A percentile compares a stretch with the other conserved stretches of the same genome.
These are phyloP conservation scores for Penicillium occitanis DNA, from an alignment of 2,329 filamentous ascomycete genomes.

Conservation along the genomic window DNA sequence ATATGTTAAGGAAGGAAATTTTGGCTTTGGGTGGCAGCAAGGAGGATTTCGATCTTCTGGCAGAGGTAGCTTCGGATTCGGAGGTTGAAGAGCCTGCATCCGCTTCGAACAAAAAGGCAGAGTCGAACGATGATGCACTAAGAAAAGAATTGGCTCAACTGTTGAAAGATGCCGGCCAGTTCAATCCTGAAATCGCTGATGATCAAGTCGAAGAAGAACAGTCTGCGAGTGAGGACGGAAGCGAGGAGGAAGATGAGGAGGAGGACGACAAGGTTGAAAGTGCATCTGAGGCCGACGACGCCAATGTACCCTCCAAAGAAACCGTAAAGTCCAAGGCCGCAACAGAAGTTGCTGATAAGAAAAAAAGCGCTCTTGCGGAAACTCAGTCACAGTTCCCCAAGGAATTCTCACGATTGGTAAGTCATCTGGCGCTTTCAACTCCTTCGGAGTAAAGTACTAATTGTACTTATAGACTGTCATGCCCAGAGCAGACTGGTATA, in stretches of 20 bases:
- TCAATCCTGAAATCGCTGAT: conserved; percentile 27
- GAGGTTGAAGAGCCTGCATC: conserved; percentile 43
- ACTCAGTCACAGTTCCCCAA: conserved; percentile 31
- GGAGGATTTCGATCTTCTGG: conserved; percentile 50
- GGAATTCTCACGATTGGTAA: conserved; percentile 38
- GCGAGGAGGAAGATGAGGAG: conserved; percentile 28
- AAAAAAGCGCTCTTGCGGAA: conserved; percentile 25
- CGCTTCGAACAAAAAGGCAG: conserved; percentile 28
- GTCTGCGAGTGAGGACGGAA: conserved; percentile 33
- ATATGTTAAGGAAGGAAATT: conserved; percentile 45
- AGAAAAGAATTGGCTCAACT: conserved; percentile 42
- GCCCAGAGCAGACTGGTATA: conserved; percentile 68
- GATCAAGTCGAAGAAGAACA: conserved; percentile 36
- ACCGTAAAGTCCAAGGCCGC: background rate
- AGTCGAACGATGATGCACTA: conserved; percentile 37
- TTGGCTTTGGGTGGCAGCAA: conserved; percentile 50
- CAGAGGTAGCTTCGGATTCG: conserved; percentile 46
- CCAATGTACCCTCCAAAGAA: conserved; percentile 24
- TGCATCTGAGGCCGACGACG: conserved; percentile 33
- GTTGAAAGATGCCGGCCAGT: conserved; percentile 37
- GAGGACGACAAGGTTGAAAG: conserved; percentile 1
- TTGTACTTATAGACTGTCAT: conserved; percentile 53
- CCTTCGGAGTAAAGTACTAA: background rate
- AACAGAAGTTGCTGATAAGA: conserved; percentile 23
- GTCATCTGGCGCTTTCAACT: conserved; percentile 20